Evolutionary conservation across 352 stramenopile genomes (phyloP), one percentile per base, ranked within the genome.

Genomic region (Phytophthora ramorum): DNA sequence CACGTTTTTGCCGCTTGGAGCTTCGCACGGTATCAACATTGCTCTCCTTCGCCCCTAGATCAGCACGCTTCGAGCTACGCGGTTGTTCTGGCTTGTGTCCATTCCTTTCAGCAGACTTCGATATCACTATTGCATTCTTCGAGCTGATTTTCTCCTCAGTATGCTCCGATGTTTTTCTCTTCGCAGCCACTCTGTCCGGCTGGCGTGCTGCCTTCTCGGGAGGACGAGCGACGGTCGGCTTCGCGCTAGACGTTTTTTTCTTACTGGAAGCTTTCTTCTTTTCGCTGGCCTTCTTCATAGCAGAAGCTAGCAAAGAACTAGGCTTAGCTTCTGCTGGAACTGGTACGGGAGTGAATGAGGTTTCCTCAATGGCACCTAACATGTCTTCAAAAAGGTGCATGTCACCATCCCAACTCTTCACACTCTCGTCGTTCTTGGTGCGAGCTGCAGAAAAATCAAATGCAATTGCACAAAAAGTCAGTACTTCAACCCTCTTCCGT

Each of bases 341-440:
- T 58, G 62, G 54, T 2, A 71, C 35, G 41, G 58, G 44, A 10
- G 44, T 60, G 51, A 66, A 68, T 5, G 20, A 54, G 6, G 41
- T 24, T 46, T 67, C 63, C 22, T 78, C 63, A 32, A 78, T 75
- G 13, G 50, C 28, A 0, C 75, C 71, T 7, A 83, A 34, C 63
- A 83, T 75, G 50, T 81, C 75, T 49, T 84, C 71, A 56, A 89
- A 89, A 19, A 89, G 63, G 47, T 78, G 65, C 67, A 83, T 81
- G 49, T 76, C 51, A 12, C 81, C 81, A 69, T 88, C 65, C 81
- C 81, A 90, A 65, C 79, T 85, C 20, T 73, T 76, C 0, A 54
- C 46, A 8, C 46, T 75, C 10, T 47, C 43, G 20, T 66, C 68
- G 28, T 75, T 72, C 26, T 47, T 71, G 17, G 58, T 75, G 10